Percentiles rank a stretch among this genome's conserved stretches.
Evolutionary conservation across 129 eudicot species (phyloP).

Genomic region (Cynara cardunculus): DNA sequence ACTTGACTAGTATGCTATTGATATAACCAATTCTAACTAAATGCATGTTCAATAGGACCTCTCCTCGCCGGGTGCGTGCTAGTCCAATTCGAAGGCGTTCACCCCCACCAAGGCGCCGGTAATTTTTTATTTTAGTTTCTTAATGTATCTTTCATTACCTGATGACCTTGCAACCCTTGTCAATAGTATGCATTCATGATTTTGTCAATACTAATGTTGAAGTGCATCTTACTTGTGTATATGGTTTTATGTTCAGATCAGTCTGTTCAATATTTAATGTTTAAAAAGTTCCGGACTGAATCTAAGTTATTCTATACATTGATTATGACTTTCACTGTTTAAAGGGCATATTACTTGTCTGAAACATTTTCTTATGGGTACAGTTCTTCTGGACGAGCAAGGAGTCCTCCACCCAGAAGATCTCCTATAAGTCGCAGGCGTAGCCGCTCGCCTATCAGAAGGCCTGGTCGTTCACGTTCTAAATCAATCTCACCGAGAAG

Average conservation of each 20-base stretch:
- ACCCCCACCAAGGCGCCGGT: conserved; percentile 88
- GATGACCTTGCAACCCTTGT: too few species aligned
- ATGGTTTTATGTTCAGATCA: not conserved
- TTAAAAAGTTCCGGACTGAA: too few species aligned
- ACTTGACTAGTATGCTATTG: not conserved
- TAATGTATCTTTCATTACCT: not conserved
- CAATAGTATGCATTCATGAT: too few species aligned
- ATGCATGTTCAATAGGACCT: conserved; percentile 36
- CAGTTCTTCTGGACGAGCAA: conserved; percentile 58
- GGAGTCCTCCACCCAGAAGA: conserved; percentile 95
- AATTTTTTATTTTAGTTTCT: not conserved
- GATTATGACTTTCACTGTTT: not conserved
- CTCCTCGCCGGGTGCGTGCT: conserved; percentile 73
- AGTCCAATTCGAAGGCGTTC: conserved; percentile 86
- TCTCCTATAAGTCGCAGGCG: conserved; percentile 84
- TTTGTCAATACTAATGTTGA: too few species aligned
- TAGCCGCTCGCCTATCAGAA: conserved; percentile 74
- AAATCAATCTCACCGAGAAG: conserved; percentile 84
- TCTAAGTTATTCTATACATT: too few species aligned
- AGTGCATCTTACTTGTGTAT: not conserved
- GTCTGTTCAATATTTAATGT: too few species aligned
- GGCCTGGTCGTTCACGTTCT: conserved; percentile 69
- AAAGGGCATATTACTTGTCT: not conserved
- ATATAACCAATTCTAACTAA: not conserved
- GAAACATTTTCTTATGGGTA: not conserved